Base-by-base conservation (phyloP, 2,329 filamentous ascomycete genomes). In the Aspergillus chevalieri region DNA sequence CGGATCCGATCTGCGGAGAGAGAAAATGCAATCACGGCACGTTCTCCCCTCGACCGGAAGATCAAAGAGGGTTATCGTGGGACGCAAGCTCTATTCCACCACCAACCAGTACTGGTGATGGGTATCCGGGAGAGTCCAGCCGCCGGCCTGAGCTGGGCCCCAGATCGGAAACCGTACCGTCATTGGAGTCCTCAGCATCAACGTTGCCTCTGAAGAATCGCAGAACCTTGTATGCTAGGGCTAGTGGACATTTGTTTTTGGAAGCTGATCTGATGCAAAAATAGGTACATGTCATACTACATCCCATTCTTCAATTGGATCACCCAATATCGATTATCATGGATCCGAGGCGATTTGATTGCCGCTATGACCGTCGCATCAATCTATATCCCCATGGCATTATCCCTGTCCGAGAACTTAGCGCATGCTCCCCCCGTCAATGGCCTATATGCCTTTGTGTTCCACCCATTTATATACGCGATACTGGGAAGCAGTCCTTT, bases 281-380 rank as follows among this genome's bases (percentile, higher is more conserved):
- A 17, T 52, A 90, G 86, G 82, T 96, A 97, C 65, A 71, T 96
- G 53, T 84, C 86, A 3, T 97, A 98, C 74, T 98, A 98, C 66
- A 76, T 98, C 43, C 93, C 93, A 0, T 88, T 91, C 53, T 74
- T 95, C 57, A 90, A 86, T 56, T 98, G 93, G 93, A 85, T 95
- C 54, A 78, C 77, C 47, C 89, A 95, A 71, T 98, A 98, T 70
- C 83, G 81, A 59, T 84, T 83, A 79, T 80, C 82, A 3, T 95
- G 88, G 69, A 70, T 97, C 44, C 82, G 85, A 59, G 93, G 93
- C 44, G 93, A 98, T 68, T 73, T 97, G 15, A 77, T 95, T 12
- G 86, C 92, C 7, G 91, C 92, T 44, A 68, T 97, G 54, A 97
- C 93, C n/a, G 86, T 98, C 74, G 89, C 92, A n/a, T 95, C 91